Evolutionary conservation across 768 basidiomycete genomes (phyloP), one percentile per base, ranked within the genome.

Genomic region (Boletus subcaerulescens): DNA sequence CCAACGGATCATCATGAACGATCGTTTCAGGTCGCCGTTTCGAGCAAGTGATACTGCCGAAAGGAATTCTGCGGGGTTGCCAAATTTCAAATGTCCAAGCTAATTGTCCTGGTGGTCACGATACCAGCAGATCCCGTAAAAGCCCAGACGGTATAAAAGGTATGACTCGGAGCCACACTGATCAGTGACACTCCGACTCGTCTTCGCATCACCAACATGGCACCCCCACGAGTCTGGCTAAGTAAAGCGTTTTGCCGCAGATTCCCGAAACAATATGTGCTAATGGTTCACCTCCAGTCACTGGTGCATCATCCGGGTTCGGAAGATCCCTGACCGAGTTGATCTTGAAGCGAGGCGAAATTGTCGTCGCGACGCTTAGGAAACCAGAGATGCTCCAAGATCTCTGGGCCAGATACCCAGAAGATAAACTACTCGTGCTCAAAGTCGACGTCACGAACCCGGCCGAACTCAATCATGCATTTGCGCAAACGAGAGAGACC

Each of bases 351-450:
- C 58, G 61, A 6, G 77, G 77, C 20, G 73, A 75, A 46, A 71
- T 62, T 14, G 76, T 61, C 38, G 69, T 77, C 44, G 77, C 79
- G 6, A 77, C 78, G 18, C 65, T 76, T 40, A 73, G 78, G 43
- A 73, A 64, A 35, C 76, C 77, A 2, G 69, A 60, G 18, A 36
- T 48, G 7, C 65, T 65, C 35, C 35, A 49, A 12, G 38, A 57
- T 0, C 54, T 59, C 32, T 39, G 46, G 1, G 22, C 38, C 14
- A 20, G 2, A 15, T 48, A 63, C 26, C n/a, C 60, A 13, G 26
- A 43, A 35, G 50, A 57, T 14, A 54, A 12, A n/a, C 22, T 65
- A 10, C 60, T 64, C 48, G 51, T 63, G 2, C 31, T 60, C 46
- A 39, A 51, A 36, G 41, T 65, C 8, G 55, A 65, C 6, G 54